phyloP scores from a whole-genome alignment of 2,329 filamentous ascomycete genomes.

The Talaromyces sp. region DNA sequence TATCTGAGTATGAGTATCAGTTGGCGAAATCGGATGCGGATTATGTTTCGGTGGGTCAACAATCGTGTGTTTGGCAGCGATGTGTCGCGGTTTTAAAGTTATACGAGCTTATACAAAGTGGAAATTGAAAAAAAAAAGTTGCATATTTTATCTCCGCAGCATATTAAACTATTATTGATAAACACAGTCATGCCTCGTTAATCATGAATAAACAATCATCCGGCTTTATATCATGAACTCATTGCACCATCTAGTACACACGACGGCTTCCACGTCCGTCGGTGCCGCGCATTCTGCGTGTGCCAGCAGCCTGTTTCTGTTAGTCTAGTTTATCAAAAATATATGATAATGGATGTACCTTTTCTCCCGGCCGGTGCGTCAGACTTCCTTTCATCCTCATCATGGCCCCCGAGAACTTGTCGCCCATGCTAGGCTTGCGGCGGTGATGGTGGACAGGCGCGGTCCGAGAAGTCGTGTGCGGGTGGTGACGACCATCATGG shows the following conservation, averaged over 20 bases:
- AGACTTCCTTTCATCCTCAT: slow-evolving; percentile 68
- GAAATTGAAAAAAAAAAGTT: neutral
- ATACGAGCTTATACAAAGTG: neutral
- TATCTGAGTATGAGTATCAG: slow-evolving; percentile 45
- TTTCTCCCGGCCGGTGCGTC: slow-evolving; percentile 64
- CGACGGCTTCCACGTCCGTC: slow-evolving; percentile 57
- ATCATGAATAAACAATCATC: neutral
- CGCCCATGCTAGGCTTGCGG: slow-evolving; percentile 64
- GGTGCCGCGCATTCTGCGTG: slow-evolving; percentile 68
- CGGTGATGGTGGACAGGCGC: slow-evolving; percentile 56
- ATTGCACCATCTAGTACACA: neutral
- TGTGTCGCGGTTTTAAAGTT: slow-evolving; percentile 37
- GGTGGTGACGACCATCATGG: slow-evolving; percentile 33
- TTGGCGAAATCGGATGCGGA: slow-evolving; percentile 41
- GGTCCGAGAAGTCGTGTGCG: slow-evolving; percentile 40
- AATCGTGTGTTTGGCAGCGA: slow-evolving; percentile 43
- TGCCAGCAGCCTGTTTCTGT: slow-evolving; percentile 61
- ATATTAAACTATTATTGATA: neutral
- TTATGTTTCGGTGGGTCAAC: slow-evolving; percentile 38
- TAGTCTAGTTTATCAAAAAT: neutral
- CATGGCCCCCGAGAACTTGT: slow-evolving; percentile 74
- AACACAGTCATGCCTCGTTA: neutral
- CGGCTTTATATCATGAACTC: neutral
- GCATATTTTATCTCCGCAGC: neutral
- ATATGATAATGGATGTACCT: slow-evolving; percentile 45